Conservation (phyloP, 179 eudicot species). For the Silene vulgaris region DNA sequence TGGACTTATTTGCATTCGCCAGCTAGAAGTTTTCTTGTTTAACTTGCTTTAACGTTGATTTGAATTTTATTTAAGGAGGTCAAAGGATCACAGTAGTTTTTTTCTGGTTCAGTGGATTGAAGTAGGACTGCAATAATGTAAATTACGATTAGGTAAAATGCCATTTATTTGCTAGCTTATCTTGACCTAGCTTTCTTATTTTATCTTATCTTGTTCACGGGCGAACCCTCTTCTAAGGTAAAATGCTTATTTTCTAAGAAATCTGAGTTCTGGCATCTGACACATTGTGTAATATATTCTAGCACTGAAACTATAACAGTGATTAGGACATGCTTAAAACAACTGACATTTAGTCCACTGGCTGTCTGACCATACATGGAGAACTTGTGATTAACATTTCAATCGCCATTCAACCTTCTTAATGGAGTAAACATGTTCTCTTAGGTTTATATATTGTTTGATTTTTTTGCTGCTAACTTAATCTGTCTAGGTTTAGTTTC, state of each 20-base stretch:
- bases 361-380: slow-evolving; percentile 2
- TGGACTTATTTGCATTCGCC: neutral
- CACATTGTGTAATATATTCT: neutral
- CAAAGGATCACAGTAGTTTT: neutral
- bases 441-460: neutral
- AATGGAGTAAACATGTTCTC: neutral
- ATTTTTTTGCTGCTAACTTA: slow-evolving; percentile 9
- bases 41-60: slow-evolving; percentile 4
- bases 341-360: neutral
- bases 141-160: neutral
- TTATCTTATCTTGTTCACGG: no score
- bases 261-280: neutral
- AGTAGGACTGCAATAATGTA: neutral
- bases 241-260: neutral
- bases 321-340: slow-evolving; percentile 1
- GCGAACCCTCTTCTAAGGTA: no score
- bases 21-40: neutral
- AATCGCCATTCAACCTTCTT: neutral
- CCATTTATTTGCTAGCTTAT: neutral
- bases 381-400: neutral
- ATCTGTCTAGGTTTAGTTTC: neutral
- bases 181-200: no score
- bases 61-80: slow-evolving; percentile 1
- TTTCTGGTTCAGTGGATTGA: neutral
- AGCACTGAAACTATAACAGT: neutral